Conservation (phyloP, 345 rosid genomes). For the Excoecaria cochinchinensis region DNA sequence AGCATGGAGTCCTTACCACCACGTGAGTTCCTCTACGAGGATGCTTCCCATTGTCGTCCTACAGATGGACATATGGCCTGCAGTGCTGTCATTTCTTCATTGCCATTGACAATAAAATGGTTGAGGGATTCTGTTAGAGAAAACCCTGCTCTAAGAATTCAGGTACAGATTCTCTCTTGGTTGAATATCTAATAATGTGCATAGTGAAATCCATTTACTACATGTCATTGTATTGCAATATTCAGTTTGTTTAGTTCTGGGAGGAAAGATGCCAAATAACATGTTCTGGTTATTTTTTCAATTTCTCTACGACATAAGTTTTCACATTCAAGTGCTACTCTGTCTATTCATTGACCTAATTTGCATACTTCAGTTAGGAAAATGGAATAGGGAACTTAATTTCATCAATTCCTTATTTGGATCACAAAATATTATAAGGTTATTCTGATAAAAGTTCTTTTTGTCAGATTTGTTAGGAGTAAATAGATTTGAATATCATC, state of each 20-base stretch:
- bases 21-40: constrained; percentile 52
- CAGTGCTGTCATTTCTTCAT: constrained; percentile 67
- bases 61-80: constrained; percentile 37
- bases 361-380: neutral
- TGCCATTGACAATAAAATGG: constrained; percentile 79
- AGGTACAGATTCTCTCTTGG: constrained; percentile 37
- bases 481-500: neutral
- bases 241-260: neutral
- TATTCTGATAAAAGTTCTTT: neutral
- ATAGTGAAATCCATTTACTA: neutral
- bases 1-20: constrained; percentile 43
- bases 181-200: neutral
- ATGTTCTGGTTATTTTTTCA: neutral
- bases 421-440: neutral
- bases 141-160: constrained; percentile 63
- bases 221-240: neutral
- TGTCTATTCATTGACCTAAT: neutral
- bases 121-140: constrained; percentile 57
- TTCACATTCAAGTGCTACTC: neutral
- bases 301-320: neutral
- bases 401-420: neutral
- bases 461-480: neutral
- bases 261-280: neutral
- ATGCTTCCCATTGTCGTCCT: constrained; percentile 43
- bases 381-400: neutral